Base-by-base conservation (phyloP, 306 rosid genomes). In the Sophora flavescens region DNA sequence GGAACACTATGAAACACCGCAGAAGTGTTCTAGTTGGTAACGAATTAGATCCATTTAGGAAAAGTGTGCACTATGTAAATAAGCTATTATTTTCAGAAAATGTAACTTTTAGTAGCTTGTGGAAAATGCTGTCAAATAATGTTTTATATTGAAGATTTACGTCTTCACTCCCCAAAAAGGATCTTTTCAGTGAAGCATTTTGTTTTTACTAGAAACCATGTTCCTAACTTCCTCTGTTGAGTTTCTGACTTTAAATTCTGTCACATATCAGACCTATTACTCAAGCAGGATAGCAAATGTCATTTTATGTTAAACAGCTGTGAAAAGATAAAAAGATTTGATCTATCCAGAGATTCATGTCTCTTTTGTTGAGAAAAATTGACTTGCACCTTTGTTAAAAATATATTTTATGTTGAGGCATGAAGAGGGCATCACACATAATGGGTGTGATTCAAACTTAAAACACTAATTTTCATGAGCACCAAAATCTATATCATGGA, bases 11-110 rank as follows among this genome's bases (percentile, higher is more conserved):
- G 57, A 12, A 11, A 63, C 61, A 54, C 18, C 33, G 22, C 16
- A 30, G 47, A 50, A 65, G 44, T n/a, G 6, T 54, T 22, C 62
- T 33, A 42, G 0, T 13, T 22, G 8, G 14, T 2, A 16, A 58
- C 45, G 54, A 39, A 38, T 70, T 70, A 61, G 72, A 74, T 80
- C 66, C 22, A 80, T 48, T 54, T 65, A 56, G 35, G 9, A 5
- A 11, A 38, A 48, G 45, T 30, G 30, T 68, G 44, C 75, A 63
- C 63, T n/a, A n/a, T 51, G 26, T 45, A n/a, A 51, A 75, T 50
- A 51, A 52, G 62, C 10, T 18, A 17, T 18, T 8, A 75, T 36
- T 52, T n/a, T 42, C 78, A 59, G 59, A 73, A 72, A 44, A 28
- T 39, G 41, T 72, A 42, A 58, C 41, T 18, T 42, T n/a, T 12